Evolutionary conservation across 371 early-diverging fungal species (phyloP), one percentile per base, ranked within the genome.

Genomic region (Nematocida sp.): DNA sequence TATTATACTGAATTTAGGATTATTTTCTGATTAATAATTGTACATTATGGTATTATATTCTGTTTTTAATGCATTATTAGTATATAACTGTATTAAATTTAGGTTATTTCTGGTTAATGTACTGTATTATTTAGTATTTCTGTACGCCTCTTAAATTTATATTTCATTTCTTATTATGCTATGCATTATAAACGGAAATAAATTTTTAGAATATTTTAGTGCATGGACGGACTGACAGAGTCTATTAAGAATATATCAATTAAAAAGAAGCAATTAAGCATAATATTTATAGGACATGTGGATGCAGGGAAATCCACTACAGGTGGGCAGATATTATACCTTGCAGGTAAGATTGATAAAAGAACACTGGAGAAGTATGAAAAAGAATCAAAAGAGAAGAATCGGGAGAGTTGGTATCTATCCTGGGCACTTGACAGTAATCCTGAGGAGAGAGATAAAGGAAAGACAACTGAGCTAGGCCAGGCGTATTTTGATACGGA

Each of bases 201-300:
- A 46, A 27, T 25, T 33, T 73, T 42, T 47, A 66, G 25, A 82
- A 83, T 62, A 76, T 58, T 62, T 47, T 70, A 58, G 45, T 45
- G 66, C 74, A 70, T 70, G 84, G 57, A 23, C 62, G 62, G 47
- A 61, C 9, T 58, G 42, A 33, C 27, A 27, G 73, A 61, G 46
- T 44, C 46, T 61, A 44, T 71, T 71, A 39, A 72, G 67, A 61
- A 62, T 20, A 70, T 76, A 45, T 71, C 81, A n/a, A 44, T 69
- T 33, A 76, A 52, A n/a, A 83, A 83, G 56, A 71, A 61, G 40
- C n/a, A 27, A 42, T 15, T 83, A 27, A 71, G 69, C 57, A 82
- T 95, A 90, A 94, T 96, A 89, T 95, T 97, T 90, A 94, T 96
- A 88, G 98, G 98, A 84, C 97, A 98, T 92, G 97, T 97, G 91